Evolutionary conservation across 257 asterid genomes (phyloP), one percentile per base, ranked within the genome.

Genomic region (Cinchona pubescens): DNA sequence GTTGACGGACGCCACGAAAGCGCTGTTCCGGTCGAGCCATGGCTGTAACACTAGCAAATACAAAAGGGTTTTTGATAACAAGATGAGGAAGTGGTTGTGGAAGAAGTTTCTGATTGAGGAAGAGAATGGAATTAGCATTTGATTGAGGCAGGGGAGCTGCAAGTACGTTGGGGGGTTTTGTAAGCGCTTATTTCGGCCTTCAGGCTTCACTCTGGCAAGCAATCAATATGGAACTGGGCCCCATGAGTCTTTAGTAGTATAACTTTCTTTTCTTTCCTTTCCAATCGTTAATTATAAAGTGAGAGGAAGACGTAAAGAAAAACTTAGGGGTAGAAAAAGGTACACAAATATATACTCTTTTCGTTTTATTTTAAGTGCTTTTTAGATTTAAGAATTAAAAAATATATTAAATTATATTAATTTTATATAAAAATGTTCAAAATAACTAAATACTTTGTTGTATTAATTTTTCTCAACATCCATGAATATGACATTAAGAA

Each of bases 1-100:
- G 84, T 48, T 91, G 97, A 30, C 97, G 89, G 67, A 91, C 96
- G 16, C 97, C 97, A 9, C 96, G 89, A 66, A 83, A 90, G 3
- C 92, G 85, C 21, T 85, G 94, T 69, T 88, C 92, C 0, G 86
- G 82, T 80, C 87, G 75, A 32, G 82, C 86, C 96, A 90, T 90
- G 69, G 75, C 0, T 34, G 71, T 48, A 9, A 21, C 1, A 32
- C 51, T 1, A 29, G 25, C 9, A 51, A 35, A 29, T 4, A 27
- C 72, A 56, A 21, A 76, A 51, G 49, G 53, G 74, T 27, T 76
- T 9, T 38, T 34, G 62, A 46, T 27, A 38, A 7, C 25, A 37
- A 18, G 29, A 8, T 32, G 72, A 45, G 67, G 38, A 72, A 16
- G 51, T 66, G 69, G 48, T 40, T 49, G 77, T 40, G 75, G n/a